These are phyloP conservation scores for Globisporangium lucens DNA, from an alignment of 352 stramenopile genomes.

Conservation along the genomic window DNA sequence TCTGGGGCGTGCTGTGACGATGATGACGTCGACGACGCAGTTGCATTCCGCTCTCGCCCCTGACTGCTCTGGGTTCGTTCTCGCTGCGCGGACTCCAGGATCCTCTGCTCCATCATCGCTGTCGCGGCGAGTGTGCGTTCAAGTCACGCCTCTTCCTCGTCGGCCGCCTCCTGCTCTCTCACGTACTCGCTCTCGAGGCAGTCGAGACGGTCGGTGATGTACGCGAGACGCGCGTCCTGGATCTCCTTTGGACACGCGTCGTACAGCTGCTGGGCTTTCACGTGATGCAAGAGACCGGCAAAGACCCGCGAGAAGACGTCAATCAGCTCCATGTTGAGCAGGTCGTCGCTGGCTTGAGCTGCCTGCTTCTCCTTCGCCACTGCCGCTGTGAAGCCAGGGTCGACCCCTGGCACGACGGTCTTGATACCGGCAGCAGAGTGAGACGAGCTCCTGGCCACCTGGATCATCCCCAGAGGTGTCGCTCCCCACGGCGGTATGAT, in stretches of 20 bases:
- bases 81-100: conserved; percentile 30
- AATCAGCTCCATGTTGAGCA: conserved; percentile 52
- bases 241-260: conserved; percentile 49
- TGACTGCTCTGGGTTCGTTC: conserved; percentile 9
- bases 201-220: conserved; percentile 40
- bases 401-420: neutral
- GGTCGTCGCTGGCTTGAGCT: conserved; percentile 48
- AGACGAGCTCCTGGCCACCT: conserved; percentile 35
- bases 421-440: conserved; percentile 10
- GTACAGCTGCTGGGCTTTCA: conserved; percentile 44
- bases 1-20: neutral
- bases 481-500: conserved; percentile 54
- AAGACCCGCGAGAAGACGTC: conserved; percentile 53
- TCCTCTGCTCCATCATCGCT: conserved; percentile 31
- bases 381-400: conserved; percentile 14
- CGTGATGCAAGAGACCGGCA: conserved; percentile 55
- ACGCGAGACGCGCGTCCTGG: conserved; percentile 40
- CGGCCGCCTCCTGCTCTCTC: conserved; percentile 20
- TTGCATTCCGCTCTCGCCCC: neutral
- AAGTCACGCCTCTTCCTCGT: conserved; percentile 25
- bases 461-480: conserved; percentile 55
- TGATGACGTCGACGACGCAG: neutral
- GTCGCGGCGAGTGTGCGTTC: conserved; percentile 18
- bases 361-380: conserved; percentile 36
- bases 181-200: conserved; percentile 33